Base-by-base conservation (phyloP, 345 rosid genomes). In the Aethionema arabicum region DNA sequence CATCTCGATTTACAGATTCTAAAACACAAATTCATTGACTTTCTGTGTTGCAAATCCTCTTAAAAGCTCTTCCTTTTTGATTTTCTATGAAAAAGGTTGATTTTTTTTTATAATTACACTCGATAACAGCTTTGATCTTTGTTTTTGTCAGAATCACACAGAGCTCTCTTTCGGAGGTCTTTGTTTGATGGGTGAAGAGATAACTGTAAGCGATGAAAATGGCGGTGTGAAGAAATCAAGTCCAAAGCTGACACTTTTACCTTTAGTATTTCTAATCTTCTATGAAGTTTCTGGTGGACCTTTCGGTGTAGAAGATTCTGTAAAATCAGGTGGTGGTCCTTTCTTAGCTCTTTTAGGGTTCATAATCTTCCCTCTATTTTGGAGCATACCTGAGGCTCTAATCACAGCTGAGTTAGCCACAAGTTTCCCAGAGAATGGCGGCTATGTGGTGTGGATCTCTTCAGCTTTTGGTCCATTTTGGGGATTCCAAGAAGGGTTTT, bases 221-320 rank as follows among this genome's bases (percentile, higher is more conserved):
- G 55, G 37, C 52, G 62, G 53, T 48, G 54, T 55, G 73, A 55
- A 9, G 68, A 72, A 70, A 42, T 67, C 79, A 56, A 79, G 52
- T 27, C 95, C 87, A 58, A 88, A 88, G 71, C 72, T 91, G 31
- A 88, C 93, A 10, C 48, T 86, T 2, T 72, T 83, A 67, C 98
- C 98, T 32, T 82, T 92, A 0, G 80, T 92, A 31, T 93, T 95
- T 63, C 77, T 92, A 44, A 91, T 91, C 10, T 91, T 91, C 84
- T 91, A 88, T 72, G 98, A 86, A 59, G 96, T 91, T 8, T 88
- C 92, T 49, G 98, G 98, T 46, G 98, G 98, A 42, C 98, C 98
- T 47, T 91, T 91, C 67, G 98, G 98, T 53, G 78, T 91, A 4
- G 98, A 91, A 72, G 98, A 88, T 60, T 83, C 93, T 5, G 96